Percentiles rank a stretch among this genome's conserved stretches.
Evolutionary conservation across 768 basidiomycete species (phyloP).

Genomic region (Boletus insuetus): DNA sequence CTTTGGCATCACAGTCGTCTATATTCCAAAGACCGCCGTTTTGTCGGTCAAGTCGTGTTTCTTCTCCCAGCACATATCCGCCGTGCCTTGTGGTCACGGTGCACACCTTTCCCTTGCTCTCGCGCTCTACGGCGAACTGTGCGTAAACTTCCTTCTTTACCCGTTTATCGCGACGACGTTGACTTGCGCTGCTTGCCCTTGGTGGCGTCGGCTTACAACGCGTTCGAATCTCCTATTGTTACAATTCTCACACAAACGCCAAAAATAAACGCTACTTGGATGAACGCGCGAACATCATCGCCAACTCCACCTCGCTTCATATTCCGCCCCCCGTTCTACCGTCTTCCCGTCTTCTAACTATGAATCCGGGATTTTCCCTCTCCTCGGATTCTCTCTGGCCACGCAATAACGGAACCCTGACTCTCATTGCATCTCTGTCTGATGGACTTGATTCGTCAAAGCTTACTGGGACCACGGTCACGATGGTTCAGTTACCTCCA

Average conservation of each 20-base stretch:
- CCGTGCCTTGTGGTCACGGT: constrained; percentile 50
- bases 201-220: constrained; percentile 9
- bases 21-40: constrained; percentile 60
- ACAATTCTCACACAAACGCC: constrained; percentile 11
- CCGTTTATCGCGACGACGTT: constrained; percentile 5
- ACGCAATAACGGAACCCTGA: constrained; percentile 6
- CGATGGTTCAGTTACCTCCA: constrained; percentile 67
- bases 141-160: constrained; percentile 24
- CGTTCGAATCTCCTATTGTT: constrained; percentile 4
- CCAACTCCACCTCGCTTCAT: constrained; percentile 18
- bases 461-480: constrained; percentile 48
- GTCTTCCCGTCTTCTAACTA: constrained; percentile 10
- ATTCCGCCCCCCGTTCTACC: constrained; percentile 9
- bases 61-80: constrained; percentile 41
- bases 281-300: constrained; percentile 23
- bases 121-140: constrained; percentile 68
- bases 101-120: constrained; percentile 61
- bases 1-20: constrained; percentile 46
- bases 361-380: constrained; percentile 28
- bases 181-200: constrained; percentile 2
- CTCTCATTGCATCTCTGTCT: constrained; percentile 1
- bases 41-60: constrained; percentile 60
- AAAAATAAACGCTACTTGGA: constrained; percentile 18
- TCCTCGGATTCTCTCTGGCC: constrained; percentile 10
- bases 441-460: constrained; percentile 28